Percentiles rank a stretch among this genome's conserved stretches.
Conservation (phyloP, 805 yeast genomes). For the Pichia eremophila region DNA sequence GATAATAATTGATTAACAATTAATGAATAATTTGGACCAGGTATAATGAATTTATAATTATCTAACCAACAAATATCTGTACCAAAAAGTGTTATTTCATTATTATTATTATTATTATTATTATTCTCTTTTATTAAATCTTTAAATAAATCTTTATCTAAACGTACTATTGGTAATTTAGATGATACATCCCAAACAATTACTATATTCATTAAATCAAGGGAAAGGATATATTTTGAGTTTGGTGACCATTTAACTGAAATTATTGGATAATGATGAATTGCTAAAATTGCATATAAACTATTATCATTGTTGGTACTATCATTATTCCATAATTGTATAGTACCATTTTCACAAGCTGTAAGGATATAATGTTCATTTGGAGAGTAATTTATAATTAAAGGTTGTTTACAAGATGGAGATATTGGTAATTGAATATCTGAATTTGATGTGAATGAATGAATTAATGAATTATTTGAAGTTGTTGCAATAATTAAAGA, state of each 20-base stretch:
- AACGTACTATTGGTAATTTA: conserved; percentile 40
- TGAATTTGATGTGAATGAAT: conserved; percentile 15
- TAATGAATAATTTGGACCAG: conserved; percentile 48
- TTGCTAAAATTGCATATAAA: conserved; percentile 43
- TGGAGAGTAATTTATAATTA: conserved; percentile 51
- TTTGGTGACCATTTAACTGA: conserved; percentile 50
- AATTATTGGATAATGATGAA: conserved; percentile 48
- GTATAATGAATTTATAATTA: conserved; percentile 57
- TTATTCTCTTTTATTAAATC: not conserved
- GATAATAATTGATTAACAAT: conserved; percentile 41
- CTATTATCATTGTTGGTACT: conserved; percentile 57
- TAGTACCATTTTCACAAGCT: conserved; percentile 60
- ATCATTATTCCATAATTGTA: conserved; percentile 62
- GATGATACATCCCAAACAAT: conserved; percentile 60
- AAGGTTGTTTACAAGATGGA: conserved; percentile 16
- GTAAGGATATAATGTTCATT: conserved; percentile 54
- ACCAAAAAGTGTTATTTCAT: conserved; percentile 25
- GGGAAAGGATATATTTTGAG: conserved; percentile 45
- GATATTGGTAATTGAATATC: conserved; percentile 17
- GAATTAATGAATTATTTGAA: conserved; percentile 19
- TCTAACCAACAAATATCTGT: conserved; percentile 70
- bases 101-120: not conserved
- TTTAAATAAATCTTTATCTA: conserved; percentile 23
- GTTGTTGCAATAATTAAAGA: conserved; percentile 45
- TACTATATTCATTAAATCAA: conserved; percentile 45